Evolutionary conservation across 495 filamentous ascomycete genomes (phyloP).

Genomic region (Neurospora sp.): DNA sequence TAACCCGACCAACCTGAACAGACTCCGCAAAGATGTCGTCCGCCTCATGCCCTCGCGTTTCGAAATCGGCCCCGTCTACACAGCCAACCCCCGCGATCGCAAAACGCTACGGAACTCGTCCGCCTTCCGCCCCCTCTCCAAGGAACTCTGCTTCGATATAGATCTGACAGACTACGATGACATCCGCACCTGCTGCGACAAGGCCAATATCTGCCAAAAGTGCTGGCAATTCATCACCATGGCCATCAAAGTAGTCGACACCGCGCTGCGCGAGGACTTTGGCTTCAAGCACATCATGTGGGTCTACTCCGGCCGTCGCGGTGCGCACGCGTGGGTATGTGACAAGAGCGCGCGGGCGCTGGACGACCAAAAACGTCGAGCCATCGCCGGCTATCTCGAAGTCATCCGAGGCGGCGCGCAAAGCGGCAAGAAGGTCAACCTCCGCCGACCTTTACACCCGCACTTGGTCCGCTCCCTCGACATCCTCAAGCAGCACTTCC

Average conservation of each 20-base stretch:
- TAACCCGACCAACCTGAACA: constrained; percentile 17
- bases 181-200: constrained; percentile 86
- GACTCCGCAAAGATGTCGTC: constrained; percentile 84
- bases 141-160: constrained; percentile 97
- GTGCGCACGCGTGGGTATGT: constrained; percentile 98
- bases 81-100: constrained; percentile 84
- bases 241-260: constrained; percentile 89
- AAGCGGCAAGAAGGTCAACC: constrained; percentile 78
- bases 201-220: constrained; percentile 85
- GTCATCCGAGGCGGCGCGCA: constrained; percentile 73
- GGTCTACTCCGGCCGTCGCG: constrained; percentile 95
- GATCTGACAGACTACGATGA: constrained; percentile 98
- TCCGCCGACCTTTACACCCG: constrained; percentile 80
- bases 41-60: constrained; percentile 83
- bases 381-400: constrained; percentile 81
- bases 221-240: constrained; percentile 97
- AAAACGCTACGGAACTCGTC: constrained; percentile 71
- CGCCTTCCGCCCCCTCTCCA: constrained; percentile 65
- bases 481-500: constrained; percentile 68
- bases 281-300: constrained; percentile 94
- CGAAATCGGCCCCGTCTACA: constrained; percentile 95
- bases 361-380: constrained; percentile 72
- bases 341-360: constrained; percentile 74
- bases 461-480: constrained; percentile 81
- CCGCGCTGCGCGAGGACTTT: constrained; percentile 81